Evolutionary conservation across 495 filamentous ascomycete genomes (phyloP), one percentile per base, ranked within the genome.

Genomic region (Penicillium alfredii): DNA sequence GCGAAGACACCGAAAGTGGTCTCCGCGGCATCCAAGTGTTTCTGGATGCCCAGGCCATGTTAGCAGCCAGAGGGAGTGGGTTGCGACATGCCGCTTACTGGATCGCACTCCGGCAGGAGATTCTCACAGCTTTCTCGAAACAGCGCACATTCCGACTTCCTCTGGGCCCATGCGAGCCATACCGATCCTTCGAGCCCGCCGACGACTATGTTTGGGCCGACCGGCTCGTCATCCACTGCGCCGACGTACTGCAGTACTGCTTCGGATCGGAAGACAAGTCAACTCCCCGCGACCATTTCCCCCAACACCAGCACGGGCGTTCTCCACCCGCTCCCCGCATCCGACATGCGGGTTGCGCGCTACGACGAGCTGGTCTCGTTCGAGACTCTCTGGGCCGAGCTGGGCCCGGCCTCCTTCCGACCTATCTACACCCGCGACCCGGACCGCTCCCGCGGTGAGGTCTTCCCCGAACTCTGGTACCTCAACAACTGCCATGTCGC

Each of bases 381-480:
- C 29, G 38, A 42, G 28, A 43, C 42, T 7, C 25, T 43, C 14
- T 53, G 45, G 50, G 18, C 17, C 0, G 35, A 45, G 8, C 24
- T 53, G 0, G 44, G 45, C 15, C 47, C 43, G 10, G 23, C 43
- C 16, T 38, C 49, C 40, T 56, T 56, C 42, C 40, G 48, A 11
- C 45, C 60, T 4, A 47, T 56, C 30, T 50, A 55, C 8, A 42
- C 38, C 0, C 43, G 42, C 4, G 39, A 40, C n/a, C 39, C 56
- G 3, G 50, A 57, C 15, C 45, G 32, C 9, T 18, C 30, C 2
- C 30, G 23, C 23, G 48, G 45, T 3, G 36, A 61, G 28, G 35
- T 62, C 9, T 69, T 63, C 25, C 67, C 67, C 0, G 57, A 63
- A 17, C 23, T 64, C 6, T 64, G 65, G 60, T 58, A 63, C 24